phyloP scores from a whole-genome alignment of 352 stramenopile species.

The Pythium graminicola region DNA sequence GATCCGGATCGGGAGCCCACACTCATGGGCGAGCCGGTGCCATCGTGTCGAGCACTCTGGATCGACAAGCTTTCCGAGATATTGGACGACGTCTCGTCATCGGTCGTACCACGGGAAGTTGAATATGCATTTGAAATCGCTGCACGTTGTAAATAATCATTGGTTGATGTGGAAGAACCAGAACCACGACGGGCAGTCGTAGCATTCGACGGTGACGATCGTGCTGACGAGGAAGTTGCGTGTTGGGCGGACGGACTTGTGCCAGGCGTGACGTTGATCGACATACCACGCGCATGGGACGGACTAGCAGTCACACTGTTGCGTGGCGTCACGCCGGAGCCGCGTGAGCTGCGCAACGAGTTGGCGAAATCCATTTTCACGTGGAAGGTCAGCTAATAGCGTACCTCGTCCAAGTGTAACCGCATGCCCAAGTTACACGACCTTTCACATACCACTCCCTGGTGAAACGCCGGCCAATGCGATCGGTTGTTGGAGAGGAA shows the following conservation, averaged over 20 bases:
- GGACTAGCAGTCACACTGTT: conserved; percentile 10
- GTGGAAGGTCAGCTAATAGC: neutral
- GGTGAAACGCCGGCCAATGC: neutral
- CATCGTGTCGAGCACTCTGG: conserved; percentile 1
- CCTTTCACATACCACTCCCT: neutral
- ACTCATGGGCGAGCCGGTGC: conserved; percentile 36
- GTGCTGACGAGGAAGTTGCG: conserved; percentile 18
- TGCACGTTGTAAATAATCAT: conserved; percentile 44
- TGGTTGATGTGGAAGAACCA: conserved; percentile 4
- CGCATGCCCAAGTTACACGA: conserved; percentile 2
- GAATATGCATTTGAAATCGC: conserved; percentile 64
- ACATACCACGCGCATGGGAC: conserved; percentile 30
- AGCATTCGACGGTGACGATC: conserved; percentile 4
- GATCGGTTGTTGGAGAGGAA: neutral
- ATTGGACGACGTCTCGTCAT: conserved; percentile 58
- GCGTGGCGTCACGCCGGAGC: conserved; percentile 23
- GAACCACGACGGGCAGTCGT: conserved; percentile 3
- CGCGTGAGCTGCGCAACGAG: conserved; percentile 27
- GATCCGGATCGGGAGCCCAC: conserved; percentile 24
- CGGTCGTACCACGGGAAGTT: conserved; percentile 20
- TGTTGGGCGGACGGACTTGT: conserved; percentile 25
- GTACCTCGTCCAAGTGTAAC: neutral
- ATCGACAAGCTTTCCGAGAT: conserved; percentile 46
- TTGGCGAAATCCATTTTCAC: conserved; percentile 28
- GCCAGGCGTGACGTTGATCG: conserved; percentile 35